Conservation (phyloP, 2,329 filamentous ascomycete genomes). For the Penicillium nordicum region DNA sequence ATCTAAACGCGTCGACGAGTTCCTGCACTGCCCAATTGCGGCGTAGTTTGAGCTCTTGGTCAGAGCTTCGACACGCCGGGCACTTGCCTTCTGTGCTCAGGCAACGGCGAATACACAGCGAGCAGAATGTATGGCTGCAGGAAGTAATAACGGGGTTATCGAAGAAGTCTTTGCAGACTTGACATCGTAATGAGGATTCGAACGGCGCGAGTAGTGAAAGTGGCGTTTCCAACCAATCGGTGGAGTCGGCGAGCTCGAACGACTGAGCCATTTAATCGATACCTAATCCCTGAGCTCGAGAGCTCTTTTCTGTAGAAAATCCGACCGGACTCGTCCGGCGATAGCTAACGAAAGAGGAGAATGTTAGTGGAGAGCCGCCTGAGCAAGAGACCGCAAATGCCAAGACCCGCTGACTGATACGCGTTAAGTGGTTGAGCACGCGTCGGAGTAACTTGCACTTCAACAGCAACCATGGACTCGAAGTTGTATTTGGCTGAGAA, state of each 20-base stretch:
- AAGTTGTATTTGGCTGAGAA: slow-evolving; percentile 70
- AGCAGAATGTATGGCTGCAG: slow-evolving; percentile 95
- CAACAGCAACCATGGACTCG: slow-evolving; percentile 51
- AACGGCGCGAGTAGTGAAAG: slow-evolving; percentile 50
- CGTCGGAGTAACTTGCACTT: slow-evolving; percentile 25
- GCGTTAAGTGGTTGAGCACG: slow-evolving; percentile 42
- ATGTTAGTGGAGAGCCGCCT: slow-evolving; percentile 10
- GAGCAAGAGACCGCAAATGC: slow-evolving; percentile 17
- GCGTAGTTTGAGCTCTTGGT: slow-evolving; percentile 80
- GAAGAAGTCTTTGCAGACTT: slow-evolving; percentile 98
- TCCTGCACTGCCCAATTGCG: slow-evolving; percentile 85
- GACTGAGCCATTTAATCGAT: slow-evolving; percentile 31
- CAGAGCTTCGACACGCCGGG: slow-evolving; percentile 71
- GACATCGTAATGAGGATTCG: slow-evolving; percentile 84
- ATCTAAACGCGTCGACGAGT: slow-evolving; percentile 72
- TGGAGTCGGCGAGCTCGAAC: slow-evolving; percentile 44
- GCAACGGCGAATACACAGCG: slow-evolving; percentile 85
- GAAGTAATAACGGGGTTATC: slow-evolving; percentile 91
- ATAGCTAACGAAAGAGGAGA: slow-evolving; percentile 5
- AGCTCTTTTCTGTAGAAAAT: background rate
- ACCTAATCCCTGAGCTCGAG: background rate
- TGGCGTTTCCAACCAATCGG: slow-evolving; percentile 49
- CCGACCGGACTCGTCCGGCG: background rate
- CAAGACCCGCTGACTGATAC: slow-evolving; percentile 43
- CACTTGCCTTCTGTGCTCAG: slow-evolving; percentile 82